Conservation (phyloP, 805 yeast species). For the Scheffersomyces spartinae region DNA sequence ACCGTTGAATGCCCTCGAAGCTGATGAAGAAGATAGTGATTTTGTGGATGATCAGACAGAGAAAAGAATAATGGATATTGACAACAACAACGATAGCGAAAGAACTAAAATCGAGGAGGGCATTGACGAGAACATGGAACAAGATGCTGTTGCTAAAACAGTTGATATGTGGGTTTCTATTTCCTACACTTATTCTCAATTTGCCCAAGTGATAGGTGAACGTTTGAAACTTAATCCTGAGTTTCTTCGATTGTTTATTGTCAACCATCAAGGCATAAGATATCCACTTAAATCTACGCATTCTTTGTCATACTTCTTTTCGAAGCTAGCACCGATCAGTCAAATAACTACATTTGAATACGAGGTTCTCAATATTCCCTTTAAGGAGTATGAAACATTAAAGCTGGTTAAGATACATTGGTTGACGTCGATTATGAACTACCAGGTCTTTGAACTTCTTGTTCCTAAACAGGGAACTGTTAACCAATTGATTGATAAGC, state of each 20-base stretch:
- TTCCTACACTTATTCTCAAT: constrained; percentile 41
- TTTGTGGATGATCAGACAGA: constrained; percentile 20
- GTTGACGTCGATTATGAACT: constrained; percentile 62
- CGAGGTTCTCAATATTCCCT: constrained; percentile 64
- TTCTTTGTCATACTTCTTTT: constrained; percentile 29
- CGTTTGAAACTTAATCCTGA: constrained; percentile 43
- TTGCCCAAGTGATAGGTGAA: constrained; percentile 52
- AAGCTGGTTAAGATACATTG: constrained; percentile 54
- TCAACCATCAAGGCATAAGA: constrained; percentile 45
- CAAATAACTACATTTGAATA: constrained; percentile 45
- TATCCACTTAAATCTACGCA: constrained; percentile 30
- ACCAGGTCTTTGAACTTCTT: constrained; percentile 54
- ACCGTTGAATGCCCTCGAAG: constrained; percentile 31
- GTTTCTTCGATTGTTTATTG: constrained; percentile 54
- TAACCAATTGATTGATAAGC: constrained; percentile 39
- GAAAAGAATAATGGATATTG: constrained; percentile 3
- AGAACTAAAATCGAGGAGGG: constrained; percentile 5
- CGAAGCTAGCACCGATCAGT: constrained; percentile 31
- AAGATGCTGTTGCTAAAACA: constrained; percentile 9
- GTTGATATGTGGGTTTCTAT: constrained; percentile 64
- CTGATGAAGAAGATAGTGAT: constrained; percentile 39
- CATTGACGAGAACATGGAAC: constrained; percentile 7
- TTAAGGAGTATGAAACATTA: constrained; percentile 70
- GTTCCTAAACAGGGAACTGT: constrained; percentile 55
- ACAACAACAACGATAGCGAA: constrained; percentile 5